Evolutionary conservation across 208 protist species (phyloP).

Genomic region (Phytomonas francai): DNA sequence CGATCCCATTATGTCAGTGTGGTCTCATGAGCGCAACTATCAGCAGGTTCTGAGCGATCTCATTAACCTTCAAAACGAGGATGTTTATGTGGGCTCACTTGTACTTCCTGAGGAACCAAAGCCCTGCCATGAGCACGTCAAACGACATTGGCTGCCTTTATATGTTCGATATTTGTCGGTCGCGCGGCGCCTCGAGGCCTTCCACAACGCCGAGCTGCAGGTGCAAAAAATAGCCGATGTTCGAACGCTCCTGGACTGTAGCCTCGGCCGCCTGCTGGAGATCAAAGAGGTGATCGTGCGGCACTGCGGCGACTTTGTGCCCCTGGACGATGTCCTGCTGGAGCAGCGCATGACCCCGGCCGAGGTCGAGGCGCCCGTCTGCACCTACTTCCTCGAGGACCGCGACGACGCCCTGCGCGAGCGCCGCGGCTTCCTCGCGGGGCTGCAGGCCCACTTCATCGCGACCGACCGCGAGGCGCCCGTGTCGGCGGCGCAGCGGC

Average conservation of each 20-base stretch:
- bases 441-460: conserved; percentile 64
- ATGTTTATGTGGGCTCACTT: conserved; percentile 32
- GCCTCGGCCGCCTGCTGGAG: conserved; percentile 92
- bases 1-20: conserved; percentile 54
- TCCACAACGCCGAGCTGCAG: conserved; percentile 90
- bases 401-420: conserved; percentile 55
- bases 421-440: conserved; percentile 62
- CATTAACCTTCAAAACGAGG: conserved; percentile 49
- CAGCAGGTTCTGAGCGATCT: conserved; percentile 73
- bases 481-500: conserved; percentile 32
- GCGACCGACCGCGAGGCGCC: conserved; percentile 63
- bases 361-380: conserved; percentile 81
- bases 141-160: conserved; percentile 76
- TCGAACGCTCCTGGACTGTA: conserved; percentile 80
- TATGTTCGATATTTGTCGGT: conserved; percentile 91
- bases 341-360: conserved; percentile 89
- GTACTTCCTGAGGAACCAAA: conserved; percentile 32
- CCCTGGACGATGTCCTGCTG: conserved; percentile 86
- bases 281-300: conserved; percentile 63
- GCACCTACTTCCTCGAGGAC: conserved; percentile 87
- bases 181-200: conserved; percentile 59
- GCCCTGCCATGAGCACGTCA: conserved; percentile 43
- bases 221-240: conserved; percentile 92
- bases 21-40: conserved; percentile 73
- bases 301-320: conserved; percentile 78